A percentile compares a stretch with the other conserved stretches of the same genome.
phyloP scores from a whole-genome alignment of 2,329 filamentous ascomycete genomes.

The Byssothecium circinans region DNA sequence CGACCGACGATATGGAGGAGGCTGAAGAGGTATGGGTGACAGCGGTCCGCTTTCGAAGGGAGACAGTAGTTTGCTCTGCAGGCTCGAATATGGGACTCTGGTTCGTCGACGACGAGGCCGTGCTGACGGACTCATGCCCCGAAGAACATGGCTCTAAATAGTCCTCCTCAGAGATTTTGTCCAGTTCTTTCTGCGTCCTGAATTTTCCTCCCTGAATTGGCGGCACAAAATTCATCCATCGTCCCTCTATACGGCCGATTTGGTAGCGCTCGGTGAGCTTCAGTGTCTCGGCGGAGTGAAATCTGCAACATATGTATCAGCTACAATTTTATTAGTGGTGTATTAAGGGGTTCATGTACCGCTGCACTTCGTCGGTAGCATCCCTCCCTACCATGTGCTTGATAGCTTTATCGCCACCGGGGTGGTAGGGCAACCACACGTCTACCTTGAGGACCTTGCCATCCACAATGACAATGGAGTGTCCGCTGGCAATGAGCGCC shows the following conservation, averaged over 20 bases:
- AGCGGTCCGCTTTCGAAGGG: constrained; percentile 41
- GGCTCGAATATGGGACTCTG: constrained; percentile 63
- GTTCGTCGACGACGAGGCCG: constrained; percentile 51
- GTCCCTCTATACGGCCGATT: constrained; percentile 78
- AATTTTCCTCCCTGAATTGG: constrained; percentile 90
- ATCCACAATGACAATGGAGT: constrained; percentile 78
- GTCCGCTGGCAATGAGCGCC: constrained; percentile 78
- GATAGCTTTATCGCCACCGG: constrained; percentile 88
- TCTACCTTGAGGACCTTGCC: constrained; percentile 83
- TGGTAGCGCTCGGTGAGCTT: constrained; percentile 78
- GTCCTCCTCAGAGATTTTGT: constrained; percentile 39
- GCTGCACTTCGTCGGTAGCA: constrained; percentile 91
- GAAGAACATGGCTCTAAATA: constrained; percentile 20
- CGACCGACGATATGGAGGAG: constrained; percentile 62
- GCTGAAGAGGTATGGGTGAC: constrained; percentile 53
- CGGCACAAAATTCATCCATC: constrained; percentile 85
- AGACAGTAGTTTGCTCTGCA: constrained; percentile 42
- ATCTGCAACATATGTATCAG: constrained; percentile 50
- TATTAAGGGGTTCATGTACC: constrained; percentile 58
- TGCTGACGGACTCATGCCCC: constrained; percentile 30
- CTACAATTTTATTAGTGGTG: background rate
- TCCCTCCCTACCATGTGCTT: constrained; percentile 91
- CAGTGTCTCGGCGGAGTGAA: constrained; percentile 79
- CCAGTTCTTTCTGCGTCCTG: constrained; percentile 53
- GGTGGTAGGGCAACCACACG: constrained; percentile 85